Conservation (phyloP, 495 filamentous ascomycete genomes). For the Aspergillus sclerotiicarbonarius region DNA sequence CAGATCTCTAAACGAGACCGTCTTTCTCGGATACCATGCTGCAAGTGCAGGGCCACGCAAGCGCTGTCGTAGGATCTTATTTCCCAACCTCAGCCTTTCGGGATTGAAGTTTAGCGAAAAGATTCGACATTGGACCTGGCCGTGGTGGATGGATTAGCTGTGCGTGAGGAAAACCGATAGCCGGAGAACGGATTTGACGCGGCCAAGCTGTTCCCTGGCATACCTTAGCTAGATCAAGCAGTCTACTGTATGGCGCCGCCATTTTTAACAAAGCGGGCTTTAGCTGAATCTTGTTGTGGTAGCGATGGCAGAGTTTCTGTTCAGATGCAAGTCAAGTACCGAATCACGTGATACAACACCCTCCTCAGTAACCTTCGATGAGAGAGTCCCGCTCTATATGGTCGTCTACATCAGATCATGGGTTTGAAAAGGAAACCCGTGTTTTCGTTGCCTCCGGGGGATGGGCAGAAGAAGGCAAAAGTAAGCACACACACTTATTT, state of each 20-base stretch:
- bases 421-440: constrained; percentile 21
- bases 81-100: constrained; percentile 71
- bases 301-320: neutral
- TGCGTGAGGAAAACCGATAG: neutral
- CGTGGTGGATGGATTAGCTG: neutral
- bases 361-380: neutral
- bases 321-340: neutral
- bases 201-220: neutral
- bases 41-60: constrained; percentile 74
- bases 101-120: constrained; percentile 93
- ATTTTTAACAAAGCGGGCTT: constrained; percentile 41
- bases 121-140: constrained; percentile 81
- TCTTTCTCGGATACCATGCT: constrained; percentile 80
- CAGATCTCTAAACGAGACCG: constrained; percentile 67
- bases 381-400: neutral
- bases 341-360: constrained; percentile 10
- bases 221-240: constrained; percentile 81
- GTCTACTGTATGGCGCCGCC: constrained; percentile 67
- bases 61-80: constrained; percentile 82
- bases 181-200: neutral
- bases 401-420: constrained; percentile 11
- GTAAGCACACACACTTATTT: neutral
- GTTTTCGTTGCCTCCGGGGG: constrained; percentile 3
- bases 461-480: constrained; percentile 9
- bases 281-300: neutral